Conservation (phyloP, 139 green algal species). For the Dunaliella primolecta region DNA sequence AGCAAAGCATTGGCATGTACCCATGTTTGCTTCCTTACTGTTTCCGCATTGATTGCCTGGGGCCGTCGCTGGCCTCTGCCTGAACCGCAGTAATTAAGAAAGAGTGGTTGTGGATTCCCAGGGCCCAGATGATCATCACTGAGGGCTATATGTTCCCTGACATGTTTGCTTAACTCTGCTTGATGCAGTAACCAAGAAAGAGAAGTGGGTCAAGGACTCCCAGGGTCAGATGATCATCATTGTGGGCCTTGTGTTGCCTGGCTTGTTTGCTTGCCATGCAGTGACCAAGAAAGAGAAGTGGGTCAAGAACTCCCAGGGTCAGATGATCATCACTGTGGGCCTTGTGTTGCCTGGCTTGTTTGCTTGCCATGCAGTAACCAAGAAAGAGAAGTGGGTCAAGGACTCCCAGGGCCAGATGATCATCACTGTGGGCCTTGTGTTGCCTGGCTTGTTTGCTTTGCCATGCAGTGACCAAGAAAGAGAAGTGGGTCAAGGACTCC, state of each 20-base stretch:
- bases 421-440: too few relatives aligned
- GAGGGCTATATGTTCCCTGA: slow-evolving; percentile 68
- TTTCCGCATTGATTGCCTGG: background rate
- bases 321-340: slow-evolving; percentile 83
- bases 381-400: too few relatives aligned
- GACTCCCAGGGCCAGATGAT: too few relatives aligned
- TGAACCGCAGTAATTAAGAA: slow-evolving; percentile 61
- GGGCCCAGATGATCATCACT: slow-evolving; percentile 81
- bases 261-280: slow-evolving; percentile 14
- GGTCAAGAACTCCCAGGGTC: slow-evolving; percentile 81
- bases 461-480: slow-evolving; percentile 66
- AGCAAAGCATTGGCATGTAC: too few relatives aligned
- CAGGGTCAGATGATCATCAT: too few relatives aligned
- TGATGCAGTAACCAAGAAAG: background rate
- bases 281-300: slow-evolving; percentile 86
- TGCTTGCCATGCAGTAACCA: background rate
- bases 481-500: slow-evolving; percentile 87
- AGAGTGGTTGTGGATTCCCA: slow-evolving; percentile 84
- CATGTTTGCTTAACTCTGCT: background rate
- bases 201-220: too few relatives aligned
- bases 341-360: slow-evolving; percentile 52
- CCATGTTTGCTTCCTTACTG: too few relatives aligned
- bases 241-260: slow-evolving; percentile 64
- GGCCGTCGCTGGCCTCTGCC: background rate
- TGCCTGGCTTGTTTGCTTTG: slow-evolving; percentile 15